Evolutionary conservation across 257 asterid genomes (phyloP).

Genomic region (Cordia subcordata): DNA sequence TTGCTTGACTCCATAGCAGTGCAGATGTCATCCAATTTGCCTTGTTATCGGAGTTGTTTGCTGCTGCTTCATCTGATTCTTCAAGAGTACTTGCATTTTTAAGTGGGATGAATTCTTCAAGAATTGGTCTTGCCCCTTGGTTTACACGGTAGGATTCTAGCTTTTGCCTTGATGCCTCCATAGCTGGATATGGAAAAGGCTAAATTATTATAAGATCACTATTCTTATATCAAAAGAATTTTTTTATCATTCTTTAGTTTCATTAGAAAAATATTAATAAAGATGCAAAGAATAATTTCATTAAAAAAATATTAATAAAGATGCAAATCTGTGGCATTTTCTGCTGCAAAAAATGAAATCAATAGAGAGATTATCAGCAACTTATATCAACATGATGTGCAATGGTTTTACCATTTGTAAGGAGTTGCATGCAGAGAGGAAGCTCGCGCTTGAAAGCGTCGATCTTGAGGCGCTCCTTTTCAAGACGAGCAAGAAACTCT

Average conservation of each 20-base stretch:
- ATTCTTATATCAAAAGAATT: no score
- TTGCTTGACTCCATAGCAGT: constrained; percentile 82
- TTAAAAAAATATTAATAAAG: no score
- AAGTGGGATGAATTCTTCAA: constrained; percentile 84
- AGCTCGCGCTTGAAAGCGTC: constrained; percentile 97
- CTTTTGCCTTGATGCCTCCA: constrained; percentile 88
- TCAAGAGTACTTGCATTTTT: constrained; percentile 26
- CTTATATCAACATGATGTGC: not conserved
- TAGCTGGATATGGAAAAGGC: constrained; percentile 39
- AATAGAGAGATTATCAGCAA: no score
- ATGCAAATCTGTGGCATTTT: no score
- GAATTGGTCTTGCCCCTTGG: constrained; percentile 51
- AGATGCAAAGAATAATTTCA: no score
- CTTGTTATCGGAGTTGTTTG: constrained; percentile 32
- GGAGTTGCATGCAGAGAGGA: constrained; percentile 95
- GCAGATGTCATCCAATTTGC: constrained; percentile 92
- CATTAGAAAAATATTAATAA: no score
- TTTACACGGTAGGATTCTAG: constrained; percentile 46
- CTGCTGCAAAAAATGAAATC: no score
- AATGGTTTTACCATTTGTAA: constrained; percentile 60
- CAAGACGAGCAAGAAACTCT: constrained; percentile 67
- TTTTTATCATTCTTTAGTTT: no score
- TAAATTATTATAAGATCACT: no score
- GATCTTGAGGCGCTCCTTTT: constrained; percentile 86
- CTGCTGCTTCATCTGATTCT: constrained; percentile 19